A percentile compares a stretch with the other conserved stretches of the same genome.
phyloP scores from a whole-genome alignment of 495 filamentous ascomycete genomes.

The Extremus antarcticus region DNA sequence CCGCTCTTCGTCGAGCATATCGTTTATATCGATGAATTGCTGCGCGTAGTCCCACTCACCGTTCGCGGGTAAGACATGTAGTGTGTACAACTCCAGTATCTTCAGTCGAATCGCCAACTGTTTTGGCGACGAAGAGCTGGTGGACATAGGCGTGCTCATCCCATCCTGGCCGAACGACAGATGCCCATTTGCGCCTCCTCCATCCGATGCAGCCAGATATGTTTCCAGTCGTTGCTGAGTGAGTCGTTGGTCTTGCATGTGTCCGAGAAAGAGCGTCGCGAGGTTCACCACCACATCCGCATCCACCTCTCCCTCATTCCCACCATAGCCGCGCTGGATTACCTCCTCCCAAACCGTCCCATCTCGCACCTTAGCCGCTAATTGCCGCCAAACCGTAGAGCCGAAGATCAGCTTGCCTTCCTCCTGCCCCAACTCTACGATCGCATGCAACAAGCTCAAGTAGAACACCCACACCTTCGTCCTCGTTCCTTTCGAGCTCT shows the following conservation, averaged over 20 bases:
- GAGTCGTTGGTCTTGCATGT: conserved; percentile 66
- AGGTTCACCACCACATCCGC: conserved; percentile 89
- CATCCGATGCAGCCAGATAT: conserved; percentile 71
- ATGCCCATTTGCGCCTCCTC: conserved; percentile 19
- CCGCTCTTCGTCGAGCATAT: conserved; percentile 83
- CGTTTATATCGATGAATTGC: conserved; percentile 74
- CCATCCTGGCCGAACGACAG: conserved; percentile 22
- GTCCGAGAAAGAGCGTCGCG: conserved; percentile 76
- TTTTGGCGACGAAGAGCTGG: conserved; percentile 63
- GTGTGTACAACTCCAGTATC: conserved; percentile 84
- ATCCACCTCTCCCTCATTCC: conserved; percentile 80
- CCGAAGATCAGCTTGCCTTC: conserved; percentile 85
- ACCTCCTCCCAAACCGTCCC: conserved; percentile 90
- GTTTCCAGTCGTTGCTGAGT: conserved; percentile 84
- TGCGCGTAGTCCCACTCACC: conserved; percentile 89
- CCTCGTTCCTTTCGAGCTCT: conserved; percentile 61
- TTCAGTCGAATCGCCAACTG: conserved; percentile 58
- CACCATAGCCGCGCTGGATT: conserved; percentile 71
- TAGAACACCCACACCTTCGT: conserved; percentile 98
- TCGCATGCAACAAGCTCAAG: conserved; percentile 80
- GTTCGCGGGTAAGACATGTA: conserved; percentile 84
- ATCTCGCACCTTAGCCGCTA: conserved; percentile 70
- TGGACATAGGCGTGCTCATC: conserved; percentile 11
- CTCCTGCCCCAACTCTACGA: conserved; percentile 77
- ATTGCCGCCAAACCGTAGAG: conserved; percentile 63